phyloP scores from a whole-genome alignment of 106 monocot genomes.

The Narthecium ossifragum region DNA sequence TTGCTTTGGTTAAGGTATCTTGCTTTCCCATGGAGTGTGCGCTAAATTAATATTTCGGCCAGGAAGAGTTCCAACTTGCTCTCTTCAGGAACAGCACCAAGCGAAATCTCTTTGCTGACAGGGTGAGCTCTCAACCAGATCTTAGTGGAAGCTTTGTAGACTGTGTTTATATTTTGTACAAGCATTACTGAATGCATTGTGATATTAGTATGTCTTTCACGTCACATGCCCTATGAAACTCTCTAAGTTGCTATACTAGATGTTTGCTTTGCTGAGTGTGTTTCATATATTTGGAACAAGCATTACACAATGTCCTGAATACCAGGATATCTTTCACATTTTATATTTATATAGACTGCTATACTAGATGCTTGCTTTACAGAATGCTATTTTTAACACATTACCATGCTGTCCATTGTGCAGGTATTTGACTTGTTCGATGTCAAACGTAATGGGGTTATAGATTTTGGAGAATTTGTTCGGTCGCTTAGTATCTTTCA shows the following conservation, averaged over 20 bases:
- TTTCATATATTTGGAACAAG: neutral
- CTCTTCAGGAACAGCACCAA: constrained; percentile 75
- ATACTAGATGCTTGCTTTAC: neutral
- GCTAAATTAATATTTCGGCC: constrained; percentile 10
- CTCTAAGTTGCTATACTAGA: neutral
- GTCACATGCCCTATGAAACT: neutral
- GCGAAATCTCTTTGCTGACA: constrained; percentile 73
- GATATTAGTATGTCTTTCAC: neutral
- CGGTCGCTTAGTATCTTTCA: constrained; percentile 82
- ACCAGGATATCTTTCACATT: no score
- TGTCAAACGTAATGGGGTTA: constrained; percentile 66
- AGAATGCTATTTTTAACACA: neutral
- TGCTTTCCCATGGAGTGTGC: neutral
- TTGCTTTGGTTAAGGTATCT: neutral
- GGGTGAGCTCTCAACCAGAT: constrained; percentile 30
- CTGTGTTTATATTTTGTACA: neutral
- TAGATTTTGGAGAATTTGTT: constrained; percentile 95
- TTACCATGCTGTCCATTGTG: neutral
- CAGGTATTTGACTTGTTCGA: constrained; percentile 89
- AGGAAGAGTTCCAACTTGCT: constrained; percentile 91
- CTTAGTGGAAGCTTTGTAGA: neutral
- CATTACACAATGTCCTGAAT: neutral
- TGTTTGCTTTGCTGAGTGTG: no score
- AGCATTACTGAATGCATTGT: neutral
- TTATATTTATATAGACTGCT: no score